phyloP scores from a whole-genome alignment of 306 rosid genomes.

The Senna siamea region DNA sequence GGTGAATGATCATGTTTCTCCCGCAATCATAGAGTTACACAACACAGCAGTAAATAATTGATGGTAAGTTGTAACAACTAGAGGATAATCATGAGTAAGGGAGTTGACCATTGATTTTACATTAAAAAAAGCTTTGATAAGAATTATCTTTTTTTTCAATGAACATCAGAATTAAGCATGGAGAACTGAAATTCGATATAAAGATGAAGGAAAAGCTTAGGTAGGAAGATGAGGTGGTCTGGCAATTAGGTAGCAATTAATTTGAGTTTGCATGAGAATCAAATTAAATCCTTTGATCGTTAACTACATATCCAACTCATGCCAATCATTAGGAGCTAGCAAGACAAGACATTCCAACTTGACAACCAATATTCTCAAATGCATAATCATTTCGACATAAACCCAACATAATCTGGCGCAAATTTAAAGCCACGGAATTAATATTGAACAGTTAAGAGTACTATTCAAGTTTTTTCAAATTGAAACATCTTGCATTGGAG shows the following conservation, averaged over 20 bases:
- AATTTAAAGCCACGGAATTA: too few relatives aligned
- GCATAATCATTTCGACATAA: conserved; percentile 12
- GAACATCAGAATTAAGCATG: background rate
- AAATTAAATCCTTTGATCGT: background rate
- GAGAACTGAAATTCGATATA: background rate
- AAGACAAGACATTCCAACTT: conserved; percentile 35
- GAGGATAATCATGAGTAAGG: conserved; percentile 20
- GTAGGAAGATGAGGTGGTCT: too few relatives aligned
- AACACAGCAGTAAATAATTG: conserved; percentile 41
- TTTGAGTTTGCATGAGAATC: conserved; percentile 29
- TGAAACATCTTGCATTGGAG: background rate
- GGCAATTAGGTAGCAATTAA: background rate
- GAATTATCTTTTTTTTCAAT: background rate
- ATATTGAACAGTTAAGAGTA: too few relatives aligned
- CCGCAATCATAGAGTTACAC: conserved; percentile 48
- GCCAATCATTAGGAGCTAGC: conserved; percentile 2
- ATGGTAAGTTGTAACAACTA: conserved; percentile 27
- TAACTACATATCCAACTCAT: background rate
- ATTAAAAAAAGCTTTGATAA: background rate
- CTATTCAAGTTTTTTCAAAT: background rate
- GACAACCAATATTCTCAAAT: background rate
- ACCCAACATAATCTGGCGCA: background rate
- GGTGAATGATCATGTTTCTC: conserved; percentile 55
- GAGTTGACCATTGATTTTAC: conserved; percentile 47
- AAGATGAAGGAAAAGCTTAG: background rate